Percentiles rank a stretch among this genome's conserved stretches.
Conservation (phyloP, 2,329 filamentous ascomycete species). For the Penicillium freii region DNA sequence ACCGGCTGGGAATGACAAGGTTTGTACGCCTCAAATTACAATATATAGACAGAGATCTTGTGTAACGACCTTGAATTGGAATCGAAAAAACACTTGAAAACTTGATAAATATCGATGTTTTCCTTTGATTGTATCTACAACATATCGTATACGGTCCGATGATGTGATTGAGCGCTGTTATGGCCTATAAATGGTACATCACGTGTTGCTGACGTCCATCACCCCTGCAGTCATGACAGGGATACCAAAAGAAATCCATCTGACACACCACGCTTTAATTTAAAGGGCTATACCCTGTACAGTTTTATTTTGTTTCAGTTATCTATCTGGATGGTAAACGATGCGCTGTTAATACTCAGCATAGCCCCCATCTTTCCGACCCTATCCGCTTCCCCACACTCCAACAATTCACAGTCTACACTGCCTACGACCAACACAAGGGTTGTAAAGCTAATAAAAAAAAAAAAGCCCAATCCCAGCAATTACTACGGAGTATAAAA, state of each 20-base stretch:
- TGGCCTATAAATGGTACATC: neutral
- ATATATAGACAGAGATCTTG: constrained; percentile 9
- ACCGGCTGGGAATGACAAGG: constrained; percentile 9
- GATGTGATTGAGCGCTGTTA: neutral
- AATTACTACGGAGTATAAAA: neutral
- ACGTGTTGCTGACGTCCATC: constrained; percentile 9
- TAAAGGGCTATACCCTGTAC: neutral
- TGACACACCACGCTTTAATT: neutral
- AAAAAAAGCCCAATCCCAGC: too few relatives aligned
- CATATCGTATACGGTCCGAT: neutral
- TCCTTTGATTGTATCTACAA: neutral
- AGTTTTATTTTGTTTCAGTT: neutral
- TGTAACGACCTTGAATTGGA: constrained; percentile 10
- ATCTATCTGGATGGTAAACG: neutral
- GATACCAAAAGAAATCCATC: neutral
- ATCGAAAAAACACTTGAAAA: neutral
- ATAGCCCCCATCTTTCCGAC: neutral
- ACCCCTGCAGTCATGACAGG: neutral
- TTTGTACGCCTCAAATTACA: constrained; percentile 2
- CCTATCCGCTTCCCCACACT: neutral
- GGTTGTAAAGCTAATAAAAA: neutral
- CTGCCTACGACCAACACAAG: neutral
- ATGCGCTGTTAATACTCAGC: neutral
- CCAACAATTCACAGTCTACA: neutral
- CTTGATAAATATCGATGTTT: neutral